Evolutionary conservation across 2,329 filamentous ascomycete genomes (phyloP).

Genomic region (Aspergillus luchuensis): DNA sequence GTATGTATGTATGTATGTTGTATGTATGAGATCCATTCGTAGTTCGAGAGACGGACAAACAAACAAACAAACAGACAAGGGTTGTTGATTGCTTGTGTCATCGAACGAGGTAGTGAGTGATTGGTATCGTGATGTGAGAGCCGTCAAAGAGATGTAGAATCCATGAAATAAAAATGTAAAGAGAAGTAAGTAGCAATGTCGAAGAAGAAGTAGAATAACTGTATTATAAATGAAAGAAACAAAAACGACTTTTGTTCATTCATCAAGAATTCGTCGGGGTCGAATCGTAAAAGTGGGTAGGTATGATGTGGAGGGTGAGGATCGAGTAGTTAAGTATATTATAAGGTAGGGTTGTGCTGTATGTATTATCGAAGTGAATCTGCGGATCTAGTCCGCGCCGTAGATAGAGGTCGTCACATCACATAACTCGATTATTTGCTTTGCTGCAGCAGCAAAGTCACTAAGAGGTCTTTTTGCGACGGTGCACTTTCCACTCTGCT

Average conservation of each 20-base stretch:
- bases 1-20: background rate
- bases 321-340: background rate
- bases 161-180: background rate
- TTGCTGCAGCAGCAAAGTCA: background rate
- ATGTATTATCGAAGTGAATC: conserved; percentile 3
- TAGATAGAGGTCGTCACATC: background rate
- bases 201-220: background rate
- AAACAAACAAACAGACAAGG: background rate
- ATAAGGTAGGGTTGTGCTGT: background rate
- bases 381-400: background rate
- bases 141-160: conserved; percentile 1
- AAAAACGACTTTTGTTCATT: conserved; percentile 18
- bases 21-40: background rate
- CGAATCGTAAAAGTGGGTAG: conserved; percentile 12
- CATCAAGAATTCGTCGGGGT: conserved; percentile 19
- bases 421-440: background rate
- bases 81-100: background rate
- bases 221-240: conserved; percentile 2
- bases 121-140: conserved; percentile 10
- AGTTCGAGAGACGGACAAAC: background rate
- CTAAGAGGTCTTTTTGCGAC: conserved; percentile 47
- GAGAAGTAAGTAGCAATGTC: background rate
- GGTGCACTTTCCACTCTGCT: conserved; percentile 77
- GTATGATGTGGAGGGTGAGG: background rate
- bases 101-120: background rate